Evolutionary conservation across 106 monocot genomes (phyloP).

Genomic region (Allium sativum): DNA sequence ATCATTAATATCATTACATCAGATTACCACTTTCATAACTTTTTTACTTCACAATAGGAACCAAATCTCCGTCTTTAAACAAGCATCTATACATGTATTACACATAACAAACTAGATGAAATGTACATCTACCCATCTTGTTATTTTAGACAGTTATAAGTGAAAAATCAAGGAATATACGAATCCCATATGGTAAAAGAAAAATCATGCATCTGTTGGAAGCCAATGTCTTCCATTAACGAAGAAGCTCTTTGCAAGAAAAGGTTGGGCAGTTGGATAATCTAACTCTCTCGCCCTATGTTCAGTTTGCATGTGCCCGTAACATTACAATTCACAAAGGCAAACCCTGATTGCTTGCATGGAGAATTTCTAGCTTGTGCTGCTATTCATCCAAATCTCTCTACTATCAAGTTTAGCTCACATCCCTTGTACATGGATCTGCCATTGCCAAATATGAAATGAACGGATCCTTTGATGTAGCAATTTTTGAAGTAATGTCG

Average conservation of each 20-base stretch:
- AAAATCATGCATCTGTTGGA: slow-evolving; percentile 43
- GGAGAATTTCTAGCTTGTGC: slow-evolving; percentile 63
- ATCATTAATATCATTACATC: too few relatives aligned
- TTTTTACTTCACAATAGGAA: too few relatives aligned
- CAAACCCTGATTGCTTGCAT: slow-evolving; percentile 66
- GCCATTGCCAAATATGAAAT: slow-evolving; percentile 96
- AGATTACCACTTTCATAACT: too few relatives aligned
- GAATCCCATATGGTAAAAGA: not conserved
- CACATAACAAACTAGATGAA: too few relatives aligned
- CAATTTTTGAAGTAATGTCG: slow-evolving; percentile 97
- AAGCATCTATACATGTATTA: too few relatives aligned
- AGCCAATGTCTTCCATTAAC: slow-evolving; percentile 96
- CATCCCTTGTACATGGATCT: slow-evolving; percentile 94
- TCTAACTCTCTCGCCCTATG: slow-evolving; percentile 72
- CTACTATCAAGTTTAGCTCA: slow-evolving; percentile 75
- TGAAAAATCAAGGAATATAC: not conserved
- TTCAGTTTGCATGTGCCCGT: slow-evolving; percentile 74
- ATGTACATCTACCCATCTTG: too few relatives aligned
- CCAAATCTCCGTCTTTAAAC: too few relatives aligned
- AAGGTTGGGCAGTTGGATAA: slow-evolving; percentile 43
- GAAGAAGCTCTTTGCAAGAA: slow-evolving; percentile 80
- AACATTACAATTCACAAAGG: slow-evolving; percentile 78
- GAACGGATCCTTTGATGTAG: slow-evolving; percentile 90
- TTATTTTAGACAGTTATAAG: too few relatives aligned
- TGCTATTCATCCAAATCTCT: slow-evolving; percentile 72